Conservation (phyloP, 495 filamentous ascomycete genomes). For the Aeminium ludgeri region DNA sequence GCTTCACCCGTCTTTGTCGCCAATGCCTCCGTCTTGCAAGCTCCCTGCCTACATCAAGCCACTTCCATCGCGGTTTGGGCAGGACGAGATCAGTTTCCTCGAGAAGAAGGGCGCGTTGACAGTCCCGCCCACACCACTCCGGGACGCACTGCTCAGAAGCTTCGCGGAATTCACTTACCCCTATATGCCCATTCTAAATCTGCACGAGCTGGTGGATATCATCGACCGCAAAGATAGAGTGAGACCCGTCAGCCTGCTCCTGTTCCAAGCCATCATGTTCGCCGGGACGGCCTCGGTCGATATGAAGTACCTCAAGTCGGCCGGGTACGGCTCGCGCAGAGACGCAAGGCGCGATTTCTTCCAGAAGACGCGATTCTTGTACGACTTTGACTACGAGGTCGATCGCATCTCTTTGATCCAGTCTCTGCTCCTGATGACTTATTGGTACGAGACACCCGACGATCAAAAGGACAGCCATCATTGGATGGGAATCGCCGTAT, state of each 20-base stretch:
- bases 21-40: constrained; percentile 1
- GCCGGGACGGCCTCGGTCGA: constrained; percentile 60
- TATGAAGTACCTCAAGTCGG: constrained; percentile 44
- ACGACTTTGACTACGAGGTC: constrained; percentile 71
- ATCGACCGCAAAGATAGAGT: constrained; percentile 49
- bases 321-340: constrained; percentile 51
- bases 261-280: constrained; percentile 74
- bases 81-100: constrained; percentile 59
- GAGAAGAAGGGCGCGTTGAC: constrained; percentile 54
- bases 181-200: constrained; percentile 65
- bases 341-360: constrained; percentile 61
- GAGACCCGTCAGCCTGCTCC: constrained; percentile 52
- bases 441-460: constrained; percentile 81
- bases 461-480: constrained; percentile 86
- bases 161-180: constrained; percentile 72
- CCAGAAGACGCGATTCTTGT: constrained; percentile 54
- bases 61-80: constrained; percentile 44
- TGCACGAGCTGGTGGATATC: constrained; percentile 51
- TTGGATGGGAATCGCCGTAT: constrained; percentile 80
- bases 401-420: constrained; percentile 67
- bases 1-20: background rate
- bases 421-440: constrained; percentile 67
- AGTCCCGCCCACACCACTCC: constrained; percentile 45
- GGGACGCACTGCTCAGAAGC: constrained; percentile 52
- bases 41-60: constrained; percentile 46